phyloP scores from a whole-genome alignment of 1,139 yeast genomes.

The Diutina scorzettiae region DNA sequence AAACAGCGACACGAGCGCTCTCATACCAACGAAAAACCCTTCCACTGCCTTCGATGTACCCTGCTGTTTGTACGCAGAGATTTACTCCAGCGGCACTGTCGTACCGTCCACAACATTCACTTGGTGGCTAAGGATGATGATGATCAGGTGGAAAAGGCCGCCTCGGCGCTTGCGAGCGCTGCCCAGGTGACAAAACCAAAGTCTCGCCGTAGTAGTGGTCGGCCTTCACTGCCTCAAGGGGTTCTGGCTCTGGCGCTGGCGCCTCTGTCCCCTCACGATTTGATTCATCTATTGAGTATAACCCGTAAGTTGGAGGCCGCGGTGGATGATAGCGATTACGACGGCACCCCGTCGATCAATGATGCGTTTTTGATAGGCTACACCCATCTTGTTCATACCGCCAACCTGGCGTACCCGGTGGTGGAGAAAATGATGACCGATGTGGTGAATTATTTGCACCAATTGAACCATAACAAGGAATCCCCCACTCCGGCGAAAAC shows the following conservation, averaged over 20 bases:
- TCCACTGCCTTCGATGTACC: constrained; percentile 60
- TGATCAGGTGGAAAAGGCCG: background rate
- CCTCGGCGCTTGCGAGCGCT: background rate
- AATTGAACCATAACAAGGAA: background rate
- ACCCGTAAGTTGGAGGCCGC: constrained; percentile 19
- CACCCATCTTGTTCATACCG: constrained; percentile 11
- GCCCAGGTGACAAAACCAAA: background rate
- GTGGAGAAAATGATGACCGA: constrained; percentile 18
- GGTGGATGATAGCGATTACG: constrained; percentile 11
- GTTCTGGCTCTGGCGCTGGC: background rate
- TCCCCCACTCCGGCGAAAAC: background rate
- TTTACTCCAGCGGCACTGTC: constrained; percentile 60
- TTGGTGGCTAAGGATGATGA: constrained; percentile 8
- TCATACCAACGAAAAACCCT: constrained; percentile 76
- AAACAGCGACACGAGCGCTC: constrained; percentile 74
- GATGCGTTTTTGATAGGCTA: constrained; percentile 26
- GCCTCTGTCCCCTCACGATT: constrained; percentile 10
- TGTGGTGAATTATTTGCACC: constrained; percentile 17
- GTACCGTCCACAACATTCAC: constrained; percentile 55
- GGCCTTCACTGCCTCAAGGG: background rate
- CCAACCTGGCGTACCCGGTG: constrained; percentile 12
- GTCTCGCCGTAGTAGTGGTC: constrained; percentile 1
- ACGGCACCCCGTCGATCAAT: constrained; percentile 11
- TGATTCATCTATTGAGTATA: constrained; percentile 23
- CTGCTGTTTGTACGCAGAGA: constrained; percentile 71